phyloP scores from a whole-genome alignment of 352 stramenopile species.

The Blastocystis sp. region DNA sequence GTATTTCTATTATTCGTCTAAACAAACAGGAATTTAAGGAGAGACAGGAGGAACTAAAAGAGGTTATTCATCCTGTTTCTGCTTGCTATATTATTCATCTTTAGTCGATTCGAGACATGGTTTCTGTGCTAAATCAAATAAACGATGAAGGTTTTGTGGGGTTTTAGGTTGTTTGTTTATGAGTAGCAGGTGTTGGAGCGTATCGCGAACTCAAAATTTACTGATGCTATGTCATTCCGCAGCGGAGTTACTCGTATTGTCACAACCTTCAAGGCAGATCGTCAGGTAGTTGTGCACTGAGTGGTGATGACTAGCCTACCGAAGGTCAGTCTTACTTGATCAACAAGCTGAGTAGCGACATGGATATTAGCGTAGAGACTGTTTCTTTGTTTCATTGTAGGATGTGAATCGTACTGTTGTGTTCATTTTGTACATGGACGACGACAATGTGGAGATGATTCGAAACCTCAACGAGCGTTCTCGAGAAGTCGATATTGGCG shows the following conservation, averaged over 20 bases:
- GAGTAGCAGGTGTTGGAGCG: neutral
- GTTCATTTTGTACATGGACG: conserved; percentile 33
- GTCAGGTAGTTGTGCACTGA: neutral
- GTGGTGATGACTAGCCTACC: neutral
- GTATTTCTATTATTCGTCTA: neutral
- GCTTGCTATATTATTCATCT: neutral
- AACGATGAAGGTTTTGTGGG: neutral
- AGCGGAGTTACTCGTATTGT: neutral
- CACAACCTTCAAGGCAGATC: neutral
- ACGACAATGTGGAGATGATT: conserved; percentile 22
- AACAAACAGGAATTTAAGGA: neutral
- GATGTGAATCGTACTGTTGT: neutral
- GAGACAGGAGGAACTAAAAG: neutral
- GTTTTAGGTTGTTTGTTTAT: neutral
- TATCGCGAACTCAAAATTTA: neutral
- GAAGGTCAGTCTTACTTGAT: neutral
- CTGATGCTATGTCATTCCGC: neutral
- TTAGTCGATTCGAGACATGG: neutral
- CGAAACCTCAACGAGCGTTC: neutral
- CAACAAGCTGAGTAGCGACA: neutral
- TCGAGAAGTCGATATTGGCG: conserved; percentile 7
- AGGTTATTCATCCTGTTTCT: neutral
- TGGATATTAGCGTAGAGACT: neutral
- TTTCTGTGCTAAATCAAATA: neutral
- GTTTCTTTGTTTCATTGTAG: neutral